phyloP scores from a whole-genome alignment of 2,329 filamentous ascomycete genomes.

The Fusarium temperatum region DNA sequence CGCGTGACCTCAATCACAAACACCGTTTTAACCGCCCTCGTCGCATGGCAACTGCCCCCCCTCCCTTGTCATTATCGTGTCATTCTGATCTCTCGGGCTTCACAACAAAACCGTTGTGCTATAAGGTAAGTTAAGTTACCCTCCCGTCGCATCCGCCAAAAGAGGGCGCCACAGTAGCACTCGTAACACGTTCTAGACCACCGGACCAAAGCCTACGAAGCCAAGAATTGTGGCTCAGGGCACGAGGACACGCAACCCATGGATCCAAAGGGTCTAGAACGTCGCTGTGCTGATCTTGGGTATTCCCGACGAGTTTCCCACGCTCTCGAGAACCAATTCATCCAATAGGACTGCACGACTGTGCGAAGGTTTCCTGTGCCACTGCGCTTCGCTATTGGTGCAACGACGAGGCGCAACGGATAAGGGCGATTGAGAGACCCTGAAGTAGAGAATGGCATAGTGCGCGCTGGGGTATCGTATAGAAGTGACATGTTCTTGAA shows the following conservation, averaged over 20 bases:
- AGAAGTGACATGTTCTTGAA: not conserved
- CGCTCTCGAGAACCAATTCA: not conserved
- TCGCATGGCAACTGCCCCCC: not conserved
- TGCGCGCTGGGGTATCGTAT: not conserved
- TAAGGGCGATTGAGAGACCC: not conserved
- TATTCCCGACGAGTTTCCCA: slow-evolving; percentile 41
- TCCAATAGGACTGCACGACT: not conserved
- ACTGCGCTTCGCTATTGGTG: slow-evolving; percentile 10
- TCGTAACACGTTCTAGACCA: slow-evolving; percentile 25
- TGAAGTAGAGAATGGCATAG: not conserved
- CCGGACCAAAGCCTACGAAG: not conserved
- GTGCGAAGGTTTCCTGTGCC: not conserved
- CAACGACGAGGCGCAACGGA: not conserved
- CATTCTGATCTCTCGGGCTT: not conserved
- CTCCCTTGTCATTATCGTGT: not conserved
- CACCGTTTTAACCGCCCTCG: not conserved
- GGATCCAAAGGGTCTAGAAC: slow-evolving; percentile 12
- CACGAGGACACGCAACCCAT: slow-evolving; percentile 31
- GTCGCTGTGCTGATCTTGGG: slow-evolving; percentile 4
- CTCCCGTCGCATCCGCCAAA: slow-evolving; percentile 24
- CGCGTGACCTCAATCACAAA: slow-evolving; percentile 18
- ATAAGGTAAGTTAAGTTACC: not conserved
- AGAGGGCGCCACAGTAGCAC: slow-evolving; percentile 16
- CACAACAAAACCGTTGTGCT: slow-evolving; percentile 19
- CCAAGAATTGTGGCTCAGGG: slow-evolving; percentile 34